Base-by-base conservation (phyloP, 2,329 filamentous ascomycete species). In the Colletotrichum siamense region DNA sequence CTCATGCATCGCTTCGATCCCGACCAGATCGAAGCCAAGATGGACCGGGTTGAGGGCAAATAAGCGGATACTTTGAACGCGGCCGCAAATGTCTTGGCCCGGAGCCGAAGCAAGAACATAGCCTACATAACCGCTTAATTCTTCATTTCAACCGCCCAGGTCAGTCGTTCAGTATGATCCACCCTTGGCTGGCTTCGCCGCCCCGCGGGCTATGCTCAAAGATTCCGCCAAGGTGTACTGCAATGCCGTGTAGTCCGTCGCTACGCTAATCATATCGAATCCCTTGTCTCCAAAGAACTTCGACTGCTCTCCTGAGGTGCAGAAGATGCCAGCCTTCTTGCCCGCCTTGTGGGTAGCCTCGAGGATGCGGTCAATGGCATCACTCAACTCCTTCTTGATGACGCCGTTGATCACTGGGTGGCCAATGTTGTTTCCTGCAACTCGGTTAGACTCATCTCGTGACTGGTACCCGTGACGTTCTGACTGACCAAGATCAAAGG, bases 1-100 rank as follows among this genome's bases (percentile, higher is more conserved):
- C 86, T 96, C 64, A 96, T 96, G 94, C 95, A 96, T 83, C 90
- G 93, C 22, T 95, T 96, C 84, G 93, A 91, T 0, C 86, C 89
- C 30, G 90, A 92, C 6, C 90, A 96, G 75, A 91, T 96, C 4
- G 87, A 91, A 77, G 88, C 87, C 22, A 91, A 93, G 82, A 95
- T 96, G 93, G 91, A 95, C 80, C 85, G 89, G 49, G 89, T 89
- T 15, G 88, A 90, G 78, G 79, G 81, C 65, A 70, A 30, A 26
- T 79, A 69, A 67, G 28, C n/a, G 34, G 36, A 52, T 18, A 9
- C 30, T 71, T 59, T 74, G 16, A 18, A 18, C 8, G 34, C 69
- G 55, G 63, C 73, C 69, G 55, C 69, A 57, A 16, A 32, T 5
- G 28, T 36, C 39, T 76, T 73, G 63, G 73, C 69, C 59, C 9